phyloP scores from a whole-genome alignment of 2,329 filamentous ascomycete genomes.

The Diplodia sapinea region DNA sequence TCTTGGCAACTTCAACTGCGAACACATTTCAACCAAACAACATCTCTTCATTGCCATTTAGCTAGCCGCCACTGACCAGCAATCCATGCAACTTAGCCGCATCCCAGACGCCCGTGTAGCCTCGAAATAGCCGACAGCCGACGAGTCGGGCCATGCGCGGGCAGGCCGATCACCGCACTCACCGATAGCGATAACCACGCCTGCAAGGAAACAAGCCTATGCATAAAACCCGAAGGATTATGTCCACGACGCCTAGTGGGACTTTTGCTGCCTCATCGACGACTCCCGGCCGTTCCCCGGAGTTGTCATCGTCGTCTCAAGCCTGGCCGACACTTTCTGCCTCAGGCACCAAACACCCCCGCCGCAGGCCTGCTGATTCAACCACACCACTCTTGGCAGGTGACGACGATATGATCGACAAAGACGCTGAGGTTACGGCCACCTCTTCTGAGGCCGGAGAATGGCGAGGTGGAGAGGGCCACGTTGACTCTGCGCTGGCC shows the following conservation, averaged over 20 bases:
- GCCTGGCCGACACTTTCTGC: background rate
- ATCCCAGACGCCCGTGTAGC: background rate
- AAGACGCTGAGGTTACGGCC: background rate
- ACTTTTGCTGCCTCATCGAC: background rate
- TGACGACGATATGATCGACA: slow-evolving; percentile 15
- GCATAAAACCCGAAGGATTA: slow-evolving; percentile 1
- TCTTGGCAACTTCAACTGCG: background rate
- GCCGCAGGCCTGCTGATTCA: background rate
- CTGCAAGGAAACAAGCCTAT: background rate
- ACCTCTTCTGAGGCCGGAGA: slow-evolving; percentile 5
- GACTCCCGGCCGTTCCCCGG: background rate
- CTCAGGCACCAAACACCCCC: background rate
- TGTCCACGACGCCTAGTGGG: background rate
- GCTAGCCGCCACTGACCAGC: background rate
- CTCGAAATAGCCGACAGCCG: slow-evolving; percentile 21
- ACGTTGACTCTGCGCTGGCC: slow-evolving; percentile 37
- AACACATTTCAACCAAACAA: background rate
- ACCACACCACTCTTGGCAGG: slow-evolving; percentile 8
- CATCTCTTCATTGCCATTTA: background rate
- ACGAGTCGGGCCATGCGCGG: slow-evolving; percentile 11
- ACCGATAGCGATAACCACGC: slow-evolving; percentile 21
- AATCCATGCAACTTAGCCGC: background rate
- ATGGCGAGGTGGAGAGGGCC: background rate
- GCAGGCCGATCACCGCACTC: slow-evolving; percentile 18
- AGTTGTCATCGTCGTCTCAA: background rate